Conservation (phyloP, 2,329 filamentous ascomycete genomes). For the Fonsecaea pedrosoi region DNA sequence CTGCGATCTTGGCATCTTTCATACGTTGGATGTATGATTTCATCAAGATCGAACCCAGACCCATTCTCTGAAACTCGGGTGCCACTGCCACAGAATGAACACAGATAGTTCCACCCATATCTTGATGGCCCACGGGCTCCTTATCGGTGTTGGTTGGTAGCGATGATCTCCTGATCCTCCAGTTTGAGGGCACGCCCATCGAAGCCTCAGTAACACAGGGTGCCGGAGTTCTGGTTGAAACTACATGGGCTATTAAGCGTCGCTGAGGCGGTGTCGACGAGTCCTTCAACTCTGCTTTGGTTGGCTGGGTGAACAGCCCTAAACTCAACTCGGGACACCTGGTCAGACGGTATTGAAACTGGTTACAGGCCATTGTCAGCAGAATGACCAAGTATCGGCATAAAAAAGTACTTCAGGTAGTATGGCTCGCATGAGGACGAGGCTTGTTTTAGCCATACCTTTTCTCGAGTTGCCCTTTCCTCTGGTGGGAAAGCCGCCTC, state of each 20-base stretch:
- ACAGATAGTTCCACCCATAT: constrained; percentile 75
- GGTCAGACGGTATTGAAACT: constrained; percentile 79
- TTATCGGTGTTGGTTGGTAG: constrained; percentile 44
- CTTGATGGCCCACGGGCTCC: constrained; percentile 70
- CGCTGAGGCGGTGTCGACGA: constrained; percentile 60
- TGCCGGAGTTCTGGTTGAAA: constrained; percentile 73
- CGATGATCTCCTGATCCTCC: constrained; percentile 58
- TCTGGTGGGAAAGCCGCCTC: constrained; percentile 63
- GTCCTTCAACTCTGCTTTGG: constrained; percentile 60
- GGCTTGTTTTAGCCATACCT: constrained; percentile 54
- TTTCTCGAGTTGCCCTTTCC: constrained; percentile 65
- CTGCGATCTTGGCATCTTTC: constrained; percentile 70
- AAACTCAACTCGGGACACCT: constrained; percentile 77
- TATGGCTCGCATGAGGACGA: not conserved
- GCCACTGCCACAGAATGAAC: constrained; percentile 83
- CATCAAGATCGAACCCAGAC: constrained; percentile 75
- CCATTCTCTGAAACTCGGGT: constrained; percentile 74
- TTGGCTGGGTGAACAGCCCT: constrained; percentile 74
- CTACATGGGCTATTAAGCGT: constrained; percentile 73
- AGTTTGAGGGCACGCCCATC: constrained; percentile 76
- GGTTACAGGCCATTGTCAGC: not conserved
- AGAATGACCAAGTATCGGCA: not conserved
- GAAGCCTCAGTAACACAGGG: constrained; percentile 72
- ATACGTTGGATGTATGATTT: constrained; percentile 79
- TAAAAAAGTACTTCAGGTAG: not conserved